Base-by-base conservation (phyloP, 768 basidiomycete species). In the Lentinula guzmanii region DNA sequence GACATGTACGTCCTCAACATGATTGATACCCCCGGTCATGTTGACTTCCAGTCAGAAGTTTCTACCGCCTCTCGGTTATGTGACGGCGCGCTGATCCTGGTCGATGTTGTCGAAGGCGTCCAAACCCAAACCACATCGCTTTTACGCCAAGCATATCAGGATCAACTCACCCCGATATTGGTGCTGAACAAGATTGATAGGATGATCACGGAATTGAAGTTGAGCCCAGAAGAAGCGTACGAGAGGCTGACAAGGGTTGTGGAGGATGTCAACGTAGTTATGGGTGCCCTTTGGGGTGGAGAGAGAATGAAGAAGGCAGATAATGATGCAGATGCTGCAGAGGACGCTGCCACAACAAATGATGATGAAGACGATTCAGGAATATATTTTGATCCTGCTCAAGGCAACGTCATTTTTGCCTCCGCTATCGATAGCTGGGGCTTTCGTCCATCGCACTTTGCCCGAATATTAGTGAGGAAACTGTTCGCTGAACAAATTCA, bases 41-140 rank as follows among this genome's bases (percentile, higher is more conserved):
- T 99, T 24, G 97, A 98, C 73, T 99, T 99, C 67, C 95, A 95
- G 0, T 94, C 89, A 60, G 97, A 98, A 71, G 97, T 99, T 0
- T 98, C 95, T 1, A 91, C 93, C 1, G 95, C 96, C 21, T 92
- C 95, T 11, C 79, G 95, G 53, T 70, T 99, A 28, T 97, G 95
- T 66, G 97, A 98, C 73, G 97, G 97, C 13, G 94, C 96, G 1
- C 81, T 99, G 5, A 91, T 99, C 43, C 77, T 99, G 5, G 94
- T 99, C 1, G 97, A 99, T 71, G 94, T 92, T 1, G 93, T 98
- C 1, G 97, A 98, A 75, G 97, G 97, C 11, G 97, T 99, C 21
- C 98, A 95, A 72, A 98, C 96, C 1, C 97, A 98, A 94, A 98
- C 97, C 0, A 91, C 98, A 64, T 86, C 96, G 8, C 97, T 99